phyloP scores from a whole-genome alignment of 352 stramenopile species.

The Phytophthora rubi region DNA sequence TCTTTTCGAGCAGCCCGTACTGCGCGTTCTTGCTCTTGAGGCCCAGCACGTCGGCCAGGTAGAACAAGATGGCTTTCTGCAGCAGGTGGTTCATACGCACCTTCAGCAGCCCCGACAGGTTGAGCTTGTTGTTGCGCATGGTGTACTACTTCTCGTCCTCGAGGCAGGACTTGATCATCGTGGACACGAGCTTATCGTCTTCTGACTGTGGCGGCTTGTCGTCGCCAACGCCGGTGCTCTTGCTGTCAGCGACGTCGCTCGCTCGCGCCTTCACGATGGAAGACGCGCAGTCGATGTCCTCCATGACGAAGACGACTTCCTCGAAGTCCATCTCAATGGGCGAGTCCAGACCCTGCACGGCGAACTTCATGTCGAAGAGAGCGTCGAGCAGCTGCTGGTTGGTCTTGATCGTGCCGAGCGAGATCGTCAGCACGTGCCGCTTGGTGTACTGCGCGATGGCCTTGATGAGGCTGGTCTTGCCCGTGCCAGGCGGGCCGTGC shows the following conservation, averaged over 20 bases:
- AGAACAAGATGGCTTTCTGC: constrained; percentile 59
- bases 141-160: constrained; percentile 39
- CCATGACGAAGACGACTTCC: constrained; percentile 90
- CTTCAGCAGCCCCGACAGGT: constrained; percentile 86
- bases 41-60: constrained; percentile 48
- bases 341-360: constrained; percentile 59
- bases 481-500: constrained; percentile 81
- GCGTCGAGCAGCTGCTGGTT: constrained; percentile 87
- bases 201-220: constrained; percentile 21
- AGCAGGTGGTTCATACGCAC: constrained; percentile 56
- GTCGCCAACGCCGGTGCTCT: not conserved
- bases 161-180: constrained; percentile 40
- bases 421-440: constrained; percentile 72
- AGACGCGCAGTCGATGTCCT: constrained; percentile 86
- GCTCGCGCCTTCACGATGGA: constrained; percentile 63
- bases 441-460: constrained; percentile 74
- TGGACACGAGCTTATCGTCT: constrained; percentile 43
- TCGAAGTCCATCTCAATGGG: constrained; percentile 73
- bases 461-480: constrained; percentile 91
- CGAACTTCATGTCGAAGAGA: constrained; percentile 73
- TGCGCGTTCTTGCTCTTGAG: constrained; percentile 46
- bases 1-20: constrained; percentile 61
- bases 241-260: constrained; percentile 55
- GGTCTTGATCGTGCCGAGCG: constrained; percentile 71
- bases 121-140: constrained; percentile 56